Conservation (phyloP, 2,329 filamentous ascomycete species). For the Ampelomyces quisqualis region DNA sequence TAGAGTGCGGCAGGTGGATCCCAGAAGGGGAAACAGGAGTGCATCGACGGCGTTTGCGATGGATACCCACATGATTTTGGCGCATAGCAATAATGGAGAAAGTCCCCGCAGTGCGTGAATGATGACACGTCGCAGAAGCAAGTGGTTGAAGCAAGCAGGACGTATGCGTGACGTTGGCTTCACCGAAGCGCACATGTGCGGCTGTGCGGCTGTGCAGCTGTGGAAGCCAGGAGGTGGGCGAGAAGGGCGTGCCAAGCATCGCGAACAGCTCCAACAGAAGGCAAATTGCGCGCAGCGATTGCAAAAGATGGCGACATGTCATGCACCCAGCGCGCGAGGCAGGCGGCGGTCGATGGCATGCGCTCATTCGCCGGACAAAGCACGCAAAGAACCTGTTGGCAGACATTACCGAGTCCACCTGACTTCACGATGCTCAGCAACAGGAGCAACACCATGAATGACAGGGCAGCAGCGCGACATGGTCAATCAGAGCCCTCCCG, state of each 20-base stretch:
- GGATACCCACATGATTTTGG: slow-evolving; percentile 39
- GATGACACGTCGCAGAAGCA: neutral
- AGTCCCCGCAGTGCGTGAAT: neutral
- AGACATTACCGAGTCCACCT: slow-evolving; percentile 9
- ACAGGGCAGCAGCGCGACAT: neutral
- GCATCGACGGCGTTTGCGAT: slow-evolving; percentile 41
- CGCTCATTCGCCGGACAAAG: slow-evolving; percentile 3
- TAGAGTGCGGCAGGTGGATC: slow-evolving; percentile 14
- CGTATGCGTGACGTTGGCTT: neutral
- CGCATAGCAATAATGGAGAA: slow-evolving; percentile 22
- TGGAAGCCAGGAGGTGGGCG: neutral
- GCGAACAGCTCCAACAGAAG: slow-evolving; percentile 20
- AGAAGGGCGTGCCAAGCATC: slow-evolving; percentile 31
- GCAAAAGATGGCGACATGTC: slow-evolving; percentile 24
- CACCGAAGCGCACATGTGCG: slow-evolving; percentile 3
- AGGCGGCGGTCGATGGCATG: slow-evolving; percentile 5
- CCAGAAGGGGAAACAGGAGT: slow-evolving; percentile 11
- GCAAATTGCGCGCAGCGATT: slow-evolving; percentile 23
- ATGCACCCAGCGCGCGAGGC: slow-evolving; percentile 5
- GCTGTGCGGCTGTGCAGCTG: neutral
- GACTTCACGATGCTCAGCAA: slow-evolving; percentile 37
- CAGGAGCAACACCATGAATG: neutral
- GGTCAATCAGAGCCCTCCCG: no score
- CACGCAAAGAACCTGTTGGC: slow-evolving; percentile 5
- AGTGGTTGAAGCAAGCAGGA: neutral